phyloP scores from a whole-genome alignment of 164 flowering plant species.

The Magnolia kwangsiensis region DNA sequence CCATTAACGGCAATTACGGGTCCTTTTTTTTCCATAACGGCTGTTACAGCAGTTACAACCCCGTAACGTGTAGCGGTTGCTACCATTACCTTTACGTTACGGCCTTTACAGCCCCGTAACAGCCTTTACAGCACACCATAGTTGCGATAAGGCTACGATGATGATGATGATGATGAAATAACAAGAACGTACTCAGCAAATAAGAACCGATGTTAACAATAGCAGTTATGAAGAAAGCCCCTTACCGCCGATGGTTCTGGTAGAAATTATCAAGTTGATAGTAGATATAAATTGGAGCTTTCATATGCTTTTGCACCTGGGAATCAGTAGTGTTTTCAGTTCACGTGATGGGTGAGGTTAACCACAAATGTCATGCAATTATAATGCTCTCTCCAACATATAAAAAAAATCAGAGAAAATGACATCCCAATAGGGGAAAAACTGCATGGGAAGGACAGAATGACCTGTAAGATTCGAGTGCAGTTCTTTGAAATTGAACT shows the following conservation, averaged over 20 bases:
- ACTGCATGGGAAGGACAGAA: neutral
- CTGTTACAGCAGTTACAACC: too few relatives aligned
- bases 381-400: neutral
- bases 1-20: too few relatives aligned
- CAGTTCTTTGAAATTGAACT: slow-evolving; percentile 58
- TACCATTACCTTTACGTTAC: too few relatives aligned
- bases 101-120: too few relatives aligned
- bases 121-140: too few relatives aligned
- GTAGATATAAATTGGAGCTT: slow-evolving; percentile 77
- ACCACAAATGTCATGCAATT: too few relatives aligned
- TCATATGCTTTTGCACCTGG: slow-evolving; percentile 61
- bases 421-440: neutral
- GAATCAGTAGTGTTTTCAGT: slow-evolving; percentile 7
- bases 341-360: neutral
- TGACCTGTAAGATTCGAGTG: slow-evolving; percentile 53
- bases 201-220: neutral
- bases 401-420: neutral
- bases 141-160: neutral
- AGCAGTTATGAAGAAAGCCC: slow-evolving; percentile 1
- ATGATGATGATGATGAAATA: neutral
- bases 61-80: too few relatives aligned
- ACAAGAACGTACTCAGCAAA: neutral
- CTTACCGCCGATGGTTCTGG: slow-evolving; percentile 82
- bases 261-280: slow-evolving; percentile 83
- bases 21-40: too few relatives aligned